phyloP scores from a whole-genome alignment of 2,329 filamentous ascomycete genomes.

The Phaeosphaeria sp. region DNA sequence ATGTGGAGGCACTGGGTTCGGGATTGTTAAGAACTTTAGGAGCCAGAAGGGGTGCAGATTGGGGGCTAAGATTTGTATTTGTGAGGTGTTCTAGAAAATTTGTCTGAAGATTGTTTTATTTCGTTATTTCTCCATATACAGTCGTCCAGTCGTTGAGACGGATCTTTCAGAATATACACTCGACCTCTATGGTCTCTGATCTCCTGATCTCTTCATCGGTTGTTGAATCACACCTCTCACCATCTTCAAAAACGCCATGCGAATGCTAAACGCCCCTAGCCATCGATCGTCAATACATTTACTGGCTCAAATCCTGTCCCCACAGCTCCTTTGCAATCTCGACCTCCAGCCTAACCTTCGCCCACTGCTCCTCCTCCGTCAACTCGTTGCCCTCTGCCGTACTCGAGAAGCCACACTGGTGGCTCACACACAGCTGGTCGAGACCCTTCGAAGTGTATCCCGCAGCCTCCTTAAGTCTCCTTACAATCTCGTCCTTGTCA shows the following conservation, averaged over 20 bases:
- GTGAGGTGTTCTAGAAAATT: background rate
- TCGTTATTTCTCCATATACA: background rate
- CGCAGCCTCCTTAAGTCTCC: slow-evolving; percentile 46
- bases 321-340: slow-evolving; percentile 66
- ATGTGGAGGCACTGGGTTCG: background rate
- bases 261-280: background rate
- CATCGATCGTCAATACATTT: background rate
- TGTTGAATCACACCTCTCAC: background rate
- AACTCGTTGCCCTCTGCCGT: slow-evolving; percentile 65
- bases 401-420: slow-evolving; percentile 66
- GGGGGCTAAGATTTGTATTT: too few species aligned
- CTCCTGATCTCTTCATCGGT: background rate
- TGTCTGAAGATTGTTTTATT: background rate
- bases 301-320: slow-evolving; percentile 56
- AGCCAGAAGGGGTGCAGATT: too few species aligned
- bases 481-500: slow-evolving; percentile 51
- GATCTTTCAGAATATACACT: background rate
- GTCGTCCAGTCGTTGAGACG: background rate
- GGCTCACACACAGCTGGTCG: slow-evolving; percentile 63
- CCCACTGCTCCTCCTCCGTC: slow-evolving; percentile 65
- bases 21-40: background rate
- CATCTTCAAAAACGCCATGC: background rate
- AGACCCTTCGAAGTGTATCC: slow-evolving; percentile 59
- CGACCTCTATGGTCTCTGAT: background rate
- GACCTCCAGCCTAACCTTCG: slow-evolving; percentile 61